Conservation (phyloP, 768 basidiomycete species). For the Psilocybe azurescens region DNA sequence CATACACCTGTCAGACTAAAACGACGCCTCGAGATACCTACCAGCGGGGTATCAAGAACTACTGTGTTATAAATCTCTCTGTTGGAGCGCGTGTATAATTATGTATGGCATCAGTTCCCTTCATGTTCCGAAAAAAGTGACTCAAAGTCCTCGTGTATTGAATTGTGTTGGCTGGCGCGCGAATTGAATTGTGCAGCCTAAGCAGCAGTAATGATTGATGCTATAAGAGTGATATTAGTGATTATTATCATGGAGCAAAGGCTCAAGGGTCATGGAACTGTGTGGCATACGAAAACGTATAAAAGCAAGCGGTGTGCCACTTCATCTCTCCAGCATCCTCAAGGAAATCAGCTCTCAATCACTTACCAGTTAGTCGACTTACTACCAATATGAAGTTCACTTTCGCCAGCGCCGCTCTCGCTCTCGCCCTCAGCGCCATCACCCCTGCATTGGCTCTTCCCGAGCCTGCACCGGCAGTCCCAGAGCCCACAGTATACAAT, state of each 20-base stretch:
- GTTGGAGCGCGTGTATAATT: not conserved
- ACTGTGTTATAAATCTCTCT: not conserved
- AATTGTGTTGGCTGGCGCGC: not conserved
- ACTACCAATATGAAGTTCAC: conserved; percentile 11
- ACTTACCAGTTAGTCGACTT: not conserved
- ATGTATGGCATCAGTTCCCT: not conserved
- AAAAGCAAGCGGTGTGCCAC: not conserved
- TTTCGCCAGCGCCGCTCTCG: not conserved
- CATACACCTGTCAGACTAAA: not conserved
- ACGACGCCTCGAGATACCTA: not conserved
- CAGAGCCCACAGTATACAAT: conserved; percentile 12
- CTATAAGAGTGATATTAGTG: not conserved
- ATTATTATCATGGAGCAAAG: not conserved
- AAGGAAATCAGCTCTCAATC: not conserved
- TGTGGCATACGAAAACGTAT: not conserved
- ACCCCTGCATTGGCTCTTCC: conserved; percentile 9
- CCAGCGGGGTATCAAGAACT: not conserved
- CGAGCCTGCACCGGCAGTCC: conserved; percentile 6
- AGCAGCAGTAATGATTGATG: not conserved
- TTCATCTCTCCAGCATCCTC: not conserved
- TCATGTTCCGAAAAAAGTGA: not conserved
- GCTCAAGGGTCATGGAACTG: too few species aligned
- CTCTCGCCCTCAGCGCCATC: conserved; percentile 10
- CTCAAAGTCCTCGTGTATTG: not conserved
- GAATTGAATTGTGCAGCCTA: not conserved